Base-by-base conservation (phyloP, 2,329 filamentous ascomycete genomes). In the Dryadomyces quercivorus region DNA sequence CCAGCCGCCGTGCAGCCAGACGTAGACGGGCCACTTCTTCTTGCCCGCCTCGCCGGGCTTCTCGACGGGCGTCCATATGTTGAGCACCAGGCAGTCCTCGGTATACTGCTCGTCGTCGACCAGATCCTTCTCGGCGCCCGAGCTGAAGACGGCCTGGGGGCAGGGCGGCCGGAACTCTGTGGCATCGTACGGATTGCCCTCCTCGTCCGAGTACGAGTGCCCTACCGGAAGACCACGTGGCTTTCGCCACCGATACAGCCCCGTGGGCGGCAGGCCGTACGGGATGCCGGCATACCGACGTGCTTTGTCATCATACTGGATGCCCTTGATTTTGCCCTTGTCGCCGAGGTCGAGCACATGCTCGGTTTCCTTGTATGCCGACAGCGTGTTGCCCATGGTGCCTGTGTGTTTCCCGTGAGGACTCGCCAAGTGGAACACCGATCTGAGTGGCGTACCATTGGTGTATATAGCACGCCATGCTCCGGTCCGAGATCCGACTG, bases 1-100 rank as follows among this genome's bases (percentile, higher is more conserved):
- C 31, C 47, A 50, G 47, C 47, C 47, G 31, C 26, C 47, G 31
- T 40, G 8, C 68, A 79, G 77, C 61, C 72, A 78, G 8, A 78
- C 67, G 66, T 75, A 74, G 6, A 79, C 75, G 0, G 76, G 76
- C 13, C 78, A 61, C 52, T 73, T 73, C 13, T 68, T 72, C 34
- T 76, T 69, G 36, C 26, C 26, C n/a, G 46, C 13, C 10, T n/a
- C 46, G 22, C 12, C 46, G 22, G 22, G 7, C 5, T 70, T 68
- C 4, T n/a, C 60, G 20, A 64, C 70, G 52, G n/a, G 70, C 69
- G 2, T 74, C 75, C 66, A 70, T 59, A 62, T 67, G 51, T 70
- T 71, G 21, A 68, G 57, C 43, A 66, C 66, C 18, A 70, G 60
- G 51, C 66, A 67, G 50, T 67, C 66, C 47, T 65, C 63, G 51